A percentile compares a stretch with the other conserved stretches of the same genome.
phyloP scores from a whole-genome alignment of 2,329 filamentous ascomycete genomes.

The Leptosphaerulina australis region DNA sequence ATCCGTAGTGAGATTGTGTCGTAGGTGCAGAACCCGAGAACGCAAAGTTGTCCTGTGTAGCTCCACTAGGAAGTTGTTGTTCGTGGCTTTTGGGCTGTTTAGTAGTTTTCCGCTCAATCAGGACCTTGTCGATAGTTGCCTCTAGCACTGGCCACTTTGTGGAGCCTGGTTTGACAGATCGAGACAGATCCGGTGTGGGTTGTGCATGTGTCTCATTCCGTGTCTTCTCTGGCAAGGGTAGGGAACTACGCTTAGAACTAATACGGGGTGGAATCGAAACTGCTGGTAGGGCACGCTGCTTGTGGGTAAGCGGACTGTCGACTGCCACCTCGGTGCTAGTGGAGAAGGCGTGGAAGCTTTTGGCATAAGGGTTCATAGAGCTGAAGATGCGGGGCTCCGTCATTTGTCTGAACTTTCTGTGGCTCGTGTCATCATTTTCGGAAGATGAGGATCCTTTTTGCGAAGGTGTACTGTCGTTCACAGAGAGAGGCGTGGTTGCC shows the following conservation, averaged over 20 bases:
- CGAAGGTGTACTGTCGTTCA: not conserved
- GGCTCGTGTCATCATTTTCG: not conserved
- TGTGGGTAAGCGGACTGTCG: constrained; percentile 12
- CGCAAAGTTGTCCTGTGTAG: not conserved
- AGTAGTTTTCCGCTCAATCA: not conserved
- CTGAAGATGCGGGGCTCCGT: not conserved
- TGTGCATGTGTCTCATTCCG: not conserved
- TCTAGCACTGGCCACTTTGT: constrained; percentile 26
- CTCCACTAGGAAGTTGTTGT: not conserved
- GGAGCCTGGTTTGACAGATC: constrained; percentile 6
- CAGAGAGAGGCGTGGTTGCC: not conserved
- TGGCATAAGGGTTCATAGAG: constrained; percentile 10
- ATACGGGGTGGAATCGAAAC: constrained; percentile 21
- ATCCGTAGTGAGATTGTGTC: constrained; percentile 1
- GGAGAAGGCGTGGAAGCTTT: constrained; percentile 22
- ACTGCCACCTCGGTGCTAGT: constrained; percentile 12
- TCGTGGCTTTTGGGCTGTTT: not conserved
- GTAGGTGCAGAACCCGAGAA: not conserved
- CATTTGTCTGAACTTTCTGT: not conserved
- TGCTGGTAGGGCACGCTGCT: not conserved
- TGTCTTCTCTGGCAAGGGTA: constrained; percentile 7
- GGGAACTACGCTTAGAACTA: constrained; percentile 27
- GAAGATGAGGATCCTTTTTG: not conserved
- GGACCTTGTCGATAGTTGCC: not conserved
- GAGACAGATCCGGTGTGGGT: not conserved